Conservation (phyloP, 148 eudicot genomes). For the Chenopodium formosanum region DNA sequence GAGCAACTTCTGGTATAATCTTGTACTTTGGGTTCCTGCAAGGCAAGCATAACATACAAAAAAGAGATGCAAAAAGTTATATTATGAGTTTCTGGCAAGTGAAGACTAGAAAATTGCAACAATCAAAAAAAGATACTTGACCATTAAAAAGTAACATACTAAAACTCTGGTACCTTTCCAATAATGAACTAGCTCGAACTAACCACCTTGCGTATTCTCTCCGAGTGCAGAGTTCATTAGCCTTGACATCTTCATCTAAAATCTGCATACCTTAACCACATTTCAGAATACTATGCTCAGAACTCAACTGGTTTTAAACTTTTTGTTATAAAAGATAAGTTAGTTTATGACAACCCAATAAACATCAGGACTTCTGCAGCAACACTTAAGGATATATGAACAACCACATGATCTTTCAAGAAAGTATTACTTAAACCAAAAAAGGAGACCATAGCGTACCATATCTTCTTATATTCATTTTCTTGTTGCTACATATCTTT, state of each 20-base stretch:
- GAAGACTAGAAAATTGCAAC: conserved; percentile 9
- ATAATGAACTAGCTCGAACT: conserved; percentile 55
- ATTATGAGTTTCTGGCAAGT: neutral
- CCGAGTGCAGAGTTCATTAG: conserved; percentile 76
- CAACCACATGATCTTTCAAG: neutral
- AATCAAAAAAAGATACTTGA: neutral
- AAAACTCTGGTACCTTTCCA: conserved; percentile 70
- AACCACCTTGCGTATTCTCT: conserved; percentile 97
- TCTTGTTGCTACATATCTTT: too few relatives aligned
- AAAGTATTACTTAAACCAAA: neutral
- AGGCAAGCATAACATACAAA: conserved; percentile 7
- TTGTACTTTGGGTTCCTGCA: conserved; percentile 69
- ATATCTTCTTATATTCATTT: too few relatives aligned
- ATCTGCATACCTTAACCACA: conserved; percentile 70
- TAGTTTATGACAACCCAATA: too few relatives aligned
- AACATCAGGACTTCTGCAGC: neutral
- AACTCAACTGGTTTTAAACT: conserved; percentile 24
- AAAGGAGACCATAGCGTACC: too few relatives aligned
- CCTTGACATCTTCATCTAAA: conserved; percentile 71
- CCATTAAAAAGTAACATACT: neutral
- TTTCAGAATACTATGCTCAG: conserved; percentile 39
- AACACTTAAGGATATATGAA: neutral
- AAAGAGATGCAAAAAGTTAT: neutral
- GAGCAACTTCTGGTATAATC: conserved; percentile 51
- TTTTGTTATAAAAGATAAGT: neutral